Conservation (phyloP, 768 basidiomycete species). For the Collybiopsis confluens region DNA sequence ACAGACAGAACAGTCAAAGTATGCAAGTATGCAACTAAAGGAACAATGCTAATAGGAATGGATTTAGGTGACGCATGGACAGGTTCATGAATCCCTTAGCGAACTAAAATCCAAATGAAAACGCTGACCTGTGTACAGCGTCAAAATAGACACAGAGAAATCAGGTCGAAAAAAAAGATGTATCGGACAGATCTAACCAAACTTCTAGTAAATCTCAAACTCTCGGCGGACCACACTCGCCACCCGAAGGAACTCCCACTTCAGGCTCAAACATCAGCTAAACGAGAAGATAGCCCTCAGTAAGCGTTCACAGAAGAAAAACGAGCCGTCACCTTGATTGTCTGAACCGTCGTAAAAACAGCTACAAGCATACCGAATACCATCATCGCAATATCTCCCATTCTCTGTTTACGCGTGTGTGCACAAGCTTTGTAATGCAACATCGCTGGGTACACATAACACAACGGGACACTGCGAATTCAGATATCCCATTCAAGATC, state of each 20-base stretch:
- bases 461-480: conserved; percentile 73
- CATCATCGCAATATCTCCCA: conserved; percentile 68
- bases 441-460: conserved; percentile 93
- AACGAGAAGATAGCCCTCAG: conserved; percentile 10
- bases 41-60: too few relatives aligned
- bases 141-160: too few relatives aligned
- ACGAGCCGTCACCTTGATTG: conserved; percentile 49
- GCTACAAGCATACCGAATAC: conserved; percentile 71
- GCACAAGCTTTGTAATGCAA: conserved; percentile 88
- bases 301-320: neutral
- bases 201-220: neutral
- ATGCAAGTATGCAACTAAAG: too few relatives aligned
- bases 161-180: too few relatives aligned
- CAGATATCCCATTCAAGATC: neutral
- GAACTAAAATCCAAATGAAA: too few relatives aligned
- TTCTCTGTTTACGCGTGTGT: conserved; percentile 59
- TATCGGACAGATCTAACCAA: neutral
- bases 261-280: conserved; percentile 61
- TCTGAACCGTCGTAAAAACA: conserved; percentile 78
- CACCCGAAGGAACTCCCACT: conserved; percentile 30
- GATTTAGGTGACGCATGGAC: too few relatives aligned
- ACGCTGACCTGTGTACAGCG: too few relatives aligned
- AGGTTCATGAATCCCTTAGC: too few relatives aligned
- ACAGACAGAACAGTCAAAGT: too few relatives aligned
- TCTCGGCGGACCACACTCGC: conserved; percentile 10